phyloP scores from a whole-genome alignment of 169 alveolate genomes.

The Eimeria acervulina region DNA sequence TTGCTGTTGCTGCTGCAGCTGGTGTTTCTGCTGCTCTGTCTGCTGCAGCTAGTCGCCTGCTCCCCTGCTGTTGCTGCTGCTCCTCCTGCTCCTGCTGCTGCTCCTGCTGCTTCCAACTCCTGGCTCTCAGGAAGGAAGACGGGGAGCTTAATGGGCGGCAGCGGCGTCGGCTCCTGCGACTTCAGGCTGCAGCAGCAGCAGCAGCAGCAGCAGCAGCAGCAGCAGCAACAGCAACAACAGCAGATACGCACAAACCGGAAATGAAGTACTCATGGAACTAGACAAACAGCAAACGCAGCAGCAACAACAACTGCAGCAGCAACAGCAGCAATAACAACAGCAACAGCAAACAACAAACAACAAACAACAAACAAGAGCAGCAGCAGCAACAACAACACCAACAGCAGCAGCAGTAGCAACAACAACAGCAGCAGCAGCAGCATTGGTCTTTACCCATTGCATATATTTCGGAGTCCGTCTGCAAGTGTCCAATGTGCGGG shows the following conservation, averaged over 20 bases:
- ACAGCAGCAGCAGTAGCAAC: neutral
- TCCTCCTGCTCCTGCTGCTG: neutral
- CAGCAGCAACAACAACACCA: neutral
- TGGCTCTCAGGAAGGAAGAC: neutral
- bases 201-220: too few species aligned
- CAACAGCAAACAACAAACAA: neutral
- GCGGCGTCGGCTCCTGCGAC: neutral
- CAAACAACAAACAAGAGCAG: too few species aligned
- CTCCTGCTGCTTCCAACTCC: neutral
- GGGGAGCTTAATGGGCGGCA: constrained; percentile 21
- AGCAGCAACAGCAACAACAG: too few species aligned
- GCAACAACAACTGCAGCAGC: neutral
- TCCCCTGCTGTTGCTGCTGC: neutral
- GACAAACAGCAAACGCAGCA: neutral
- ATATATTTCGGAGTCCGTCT: neutral
- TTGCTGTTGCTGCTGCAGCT: neutral
- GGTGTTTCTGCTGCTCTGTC: constrained; percentile 15
- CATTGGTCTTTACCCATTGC: neutral
- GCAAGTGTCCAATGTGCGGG: constrained; percentile 5
- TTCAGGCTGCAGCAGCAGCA: too few species aligned
- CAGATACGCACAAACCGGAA: too few species aligned
- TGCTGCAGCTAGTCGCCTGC: constrained; percentile 13
- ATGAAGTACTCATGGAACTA: neutral
- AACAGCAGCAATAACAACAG: neutral
- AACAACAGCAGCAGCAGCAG: neutral